Evolutionary conservation across 1,284 basidiomycete species (phyloP), one percentile per base, ranked within the genome.

Genomic region (Chalciporus sp.): DNA sequence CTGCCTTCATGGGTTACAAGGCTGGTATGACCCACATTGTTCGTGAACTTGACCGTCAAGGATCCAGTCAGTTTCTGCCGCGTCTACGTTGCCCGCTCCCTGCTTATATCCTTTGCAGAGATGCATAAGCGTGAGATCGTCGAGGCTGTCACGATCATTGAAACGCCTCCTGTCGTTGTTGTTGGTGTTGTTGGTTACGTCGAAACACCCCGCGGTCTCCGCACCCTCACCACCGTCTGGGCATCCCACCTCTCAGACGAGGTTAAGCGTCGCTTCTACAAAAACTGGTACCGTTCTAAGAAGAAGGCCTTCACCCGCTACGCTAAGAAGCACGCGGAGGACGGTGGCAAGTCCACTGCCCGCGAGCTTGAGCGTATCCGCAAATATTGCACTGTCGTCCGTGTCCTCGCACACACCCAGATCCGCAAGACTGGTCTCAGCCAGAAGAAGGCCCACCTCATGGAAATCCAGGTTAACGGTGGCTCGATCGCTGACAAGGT

Each of bases 251-350:
- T 82, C 67, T 94, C 80, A 59, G 93, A 82, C 72, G 96, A 98
- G 76, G 77, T 99, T 74, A 98, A 97, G 82, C 93, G 97, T 73
- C 88, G 97, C 70, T 98, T 99, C 91, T 98, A 98, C 92, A 98
- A 96, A 87, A 99, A 98, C 88, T 99, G 97, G 97, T 99, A 99
- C 86, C 90, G 94, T 69, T 96, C 94, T 58, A 99, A 99, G 92
- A 99, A 98, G 88, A 99, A 99, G 89, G 96, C 96, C 46, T 98
- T 98, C 86, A 98, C 96, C 70, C 89, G 89, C 64, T 96, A 98
- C 79, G 96, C 96, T 75, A 98, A 98, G 90, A 98, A 98, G 84
- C 92, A 97, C 77, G 92, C 95, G 54, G 96, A 98, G 78, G 92
- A 94, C 73, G 86, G 85, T 70, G 94, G 94, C 72, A 94, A 95